Evolutionary conservation across 163 green algal genomes (phyloP).

Genomic region (Smithsoniella earleae): DNA sequence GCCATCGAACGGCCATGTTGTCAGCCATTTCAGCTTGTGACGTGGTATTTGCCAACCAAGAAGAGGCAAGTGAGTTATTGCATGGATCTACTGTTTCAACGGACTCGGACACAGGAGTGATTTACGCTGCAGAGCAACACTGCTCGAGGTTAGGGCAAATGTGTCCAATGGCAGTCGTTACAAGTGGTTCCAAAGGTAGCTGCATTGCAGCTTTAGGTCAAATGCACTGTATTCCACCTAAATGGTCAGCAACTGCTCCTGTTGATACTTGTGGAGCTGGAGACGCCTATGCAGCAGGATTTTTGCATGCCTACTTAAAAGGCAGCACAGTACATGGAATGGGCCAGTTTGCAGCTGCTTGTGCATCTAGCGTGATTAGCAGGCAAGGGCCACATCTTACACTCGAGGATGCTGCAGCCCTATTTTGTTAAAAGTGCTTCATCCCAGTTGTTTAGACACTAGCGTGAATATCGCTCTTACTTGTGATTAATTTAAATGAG

Average conservation of each 20-base stretch:
- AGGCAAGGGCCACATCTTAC: not conserved
- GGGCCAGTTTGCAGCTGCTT: constrained; percentile 15
- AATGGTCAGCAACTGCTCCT: constrained; percentile 49
- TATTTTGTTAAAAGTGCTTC: too few species aligned
- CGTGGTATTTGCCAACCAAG: constrained; percentile 49
- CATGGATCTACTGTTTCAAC: not conserved
- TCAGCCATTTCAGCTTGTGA: constrained; percentile 41
- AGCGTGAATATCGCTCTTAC: too few species aligned
- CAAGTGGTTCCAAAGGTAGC: constrained; percentile 62
- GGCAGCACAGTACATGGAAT: constrained; percentile 1
- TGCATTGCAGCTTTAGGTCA: constrained; percentile 57
- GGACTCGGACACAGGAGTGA: not conserved
- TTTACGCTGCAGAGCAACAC: not conserved
- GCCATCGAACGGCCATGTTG: constrained; percentile 53
- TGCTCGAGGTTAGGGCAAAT: constrained; percentile 37
- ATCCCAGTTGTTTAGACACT: too few species aligned
- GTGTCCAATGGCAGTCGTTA: constrained; percentile 66
- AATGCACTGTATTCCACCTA: constrained; percentile 58
- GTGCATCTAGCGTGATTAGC: constrained; percentile 2
- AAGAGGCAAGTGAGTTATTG: not conserved
- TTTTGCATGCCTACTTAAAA: constrained; percentile 48
- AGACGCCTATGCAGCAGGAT: constrained; percentile 78
- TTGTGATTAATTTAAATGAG: too few species aligned
- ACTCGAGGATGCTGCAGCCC: not conserved
- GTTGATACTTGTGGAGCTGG: constrained; percentile 88